These are phyloP conservation scores for Suhomyces guaymorum DNA, from an alignment of 1,139 yeast species.

Conservation along the genomic window DNA sequence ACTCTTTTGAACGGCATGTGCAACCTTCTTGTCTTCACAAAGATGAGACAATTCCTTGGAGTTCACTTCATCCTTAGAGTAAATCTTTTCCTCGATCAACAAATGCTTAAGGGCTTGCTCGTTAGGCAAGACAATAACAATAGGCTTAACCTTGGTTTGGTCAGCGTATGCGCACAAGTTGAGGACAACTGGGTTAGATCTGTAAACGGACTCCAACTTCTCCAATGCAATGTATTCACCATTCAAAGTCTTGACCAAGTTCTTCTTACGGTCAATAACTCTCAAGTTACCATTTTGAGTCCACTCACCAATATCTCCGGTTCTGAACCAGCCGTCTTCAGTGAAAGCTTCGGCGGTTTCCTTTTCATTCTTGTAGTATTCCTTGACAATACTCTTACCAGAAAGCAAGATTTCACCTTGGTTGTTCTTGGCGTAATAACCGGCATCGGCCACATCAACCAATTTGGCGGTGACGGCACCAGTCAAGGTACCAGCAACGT, in stretches of 20 bases:
- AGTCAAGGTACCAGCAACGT: constrained; percentile 78
- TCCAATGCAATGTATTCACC: constrained; percentile 99
- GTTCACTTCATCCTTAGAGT: constrained; percentile 49
- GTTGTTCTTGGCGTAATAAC: constrained; percentile 84
- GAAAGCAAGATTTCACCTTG: constrained; percentile 89
- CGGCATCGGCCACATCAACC: constrained; percentile 89
- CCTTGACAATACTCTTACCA: constrained; percentile 72
- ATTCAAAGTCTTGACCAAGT: constrained; percentile 89
- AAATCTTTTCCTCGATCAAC: constrained; percentile 56
- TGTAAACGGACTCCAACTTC: constrained; percentile 81
- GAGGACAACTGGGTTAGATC: constrained; percentile 74
- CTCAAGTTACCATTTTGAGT: constrained; percentile 73
- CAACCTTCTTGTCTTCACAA: constrained; percentile 59
- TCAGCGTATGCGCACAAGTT: constrained; percentile 96
- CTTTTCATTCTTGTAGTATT: constrained; percentile 79
- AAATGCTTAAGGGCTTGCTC: constrained; percentile 60
- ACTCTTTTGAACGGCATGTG: constrained; percentile 54
- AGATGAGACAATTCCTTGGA: constrained; percentile 47
- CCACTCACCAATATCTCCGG: constrained; percentile 99
- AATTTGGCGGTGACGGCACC: constrained; percentile 86
- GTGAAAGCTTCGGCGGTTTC: constrained; percentile 81
- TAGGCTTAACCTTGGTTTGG: constrained; percentile 79
- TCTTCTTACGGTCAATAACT: constrained; percentile 93
- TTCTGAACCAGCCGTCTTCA: constrained; percentile 89
- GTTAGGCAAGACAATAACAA: constrained; percentile 86